phyloP scores from a whole-genome alignment of 164 flowering plant genomes.

The Hamamelis virginiana region DNA sequence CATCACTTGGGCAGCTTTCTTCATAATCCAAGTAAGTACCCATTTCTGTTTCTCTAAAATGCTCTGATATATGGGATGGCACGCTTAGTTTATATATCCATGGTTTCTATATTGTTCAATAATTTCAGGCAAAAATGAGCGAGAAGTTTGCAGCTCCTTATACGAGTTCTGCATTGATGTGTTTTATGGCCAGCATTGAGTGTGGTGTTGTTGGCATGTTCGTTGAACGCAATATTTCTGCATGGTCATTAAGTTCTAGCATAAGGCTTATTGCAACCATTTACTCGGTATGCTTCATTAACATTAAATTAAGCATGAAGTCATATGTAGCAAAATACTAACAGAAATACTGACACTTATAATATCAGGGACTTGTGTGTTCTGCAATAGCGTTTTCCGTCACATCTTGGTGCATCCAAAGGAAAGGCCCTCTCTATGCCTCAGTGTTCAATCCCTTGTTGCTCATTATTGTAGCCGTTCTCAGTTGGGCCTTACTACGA shows the following conservation, averaged over 20 bases:
- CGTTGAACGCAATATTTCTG: slow-evolving; percentile 19
- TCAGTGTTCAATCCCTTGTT: slow-evolving; percentile 78
- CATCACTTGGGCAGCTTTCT: slow-evolving; percentile 68
- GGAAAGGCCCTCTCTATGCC: slow-evolving; percentile 75
- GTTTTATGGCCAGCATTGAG: slow-evolving; percentile 26
- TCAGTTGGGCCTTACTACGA: slow-evolving; percentile 65
- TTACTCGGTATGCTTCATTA: slow-evolving; percentile 22
- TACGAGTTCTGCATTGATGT: slow-evolving; percentile 30
- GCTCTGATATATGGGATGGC: neutral
- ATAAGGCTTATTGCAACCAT: slow-evolving; percentile 27
- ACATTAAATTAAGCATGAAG: neutral
- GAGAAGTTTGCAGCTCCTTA: slow-evolving; percentile 36
- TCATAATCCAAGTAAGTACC: slow-evolving; percentile 60
- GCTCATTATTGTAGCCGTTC: slow-evolving; percentile 62
- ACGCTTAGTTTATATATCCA: neutral
- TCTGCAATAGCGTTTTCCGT: slow-evolving; percentile 59
- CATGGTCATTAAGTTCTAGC: slow-evolving; percentile 29
- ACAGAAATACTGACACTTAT: neutral
- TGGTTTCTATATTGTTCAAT: neutral
- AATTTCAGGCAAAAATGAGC: slow-evolving; percentile 29
- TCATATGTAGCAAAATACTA: neutral
- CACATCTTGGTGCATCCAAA: slow-evolving; percentile 64
- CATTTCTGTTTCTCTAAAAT: neutral
- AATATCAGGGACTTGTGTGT: slow-evolving; percentile 62
- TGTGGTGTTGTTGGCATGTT: slow-evolving; percentile 21